Conservation (phyloP, 768 basidiomycete species). For the Pholiota microspora region DNA sequence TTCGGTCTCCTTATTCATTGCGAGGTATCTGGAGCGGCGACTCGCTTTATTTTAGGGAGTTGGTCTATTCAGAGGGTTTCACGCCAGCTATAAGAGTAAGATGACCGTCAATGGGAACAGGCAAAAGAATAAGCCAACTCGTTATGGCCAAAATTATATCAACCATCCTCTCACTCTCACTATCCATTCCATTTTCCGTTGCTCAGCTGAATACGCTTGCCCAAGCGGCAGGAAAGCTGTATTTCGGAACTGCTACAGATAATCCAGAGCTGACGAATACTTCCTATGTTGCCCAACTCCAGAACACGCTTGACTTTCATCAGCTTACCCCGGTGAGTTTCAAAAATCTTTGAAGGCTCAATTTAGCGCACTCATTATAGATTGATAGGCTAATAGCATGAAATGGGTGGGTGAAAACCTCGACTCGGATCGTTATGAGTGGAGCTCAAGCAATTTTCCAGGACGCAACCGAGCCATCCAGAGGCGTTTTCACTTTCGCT, state of each 20-base stretch:
- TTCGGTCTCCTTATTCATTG: background rate
- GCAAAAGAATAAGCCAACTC: background rate
- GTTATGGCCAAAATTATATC: constrained; percentile 13
- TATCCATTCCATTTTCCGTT: constrained; percentile 8
- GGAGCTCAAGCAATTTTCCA: too few relatives aligned
- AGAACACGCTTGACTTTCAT: constrained; percentile 38
- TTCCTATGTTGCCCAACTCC: constrained; percentile 38
- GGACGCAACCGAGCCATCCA: constrained; percentile 52
- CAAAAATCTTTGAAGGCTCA: background rate
- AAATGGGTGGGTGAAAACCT: constrained; percentile 43
- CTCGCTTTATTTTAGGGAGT: background rate
- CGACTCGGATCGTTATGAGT: too few relatives aligned
- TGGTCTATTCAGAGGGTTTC: background rate
- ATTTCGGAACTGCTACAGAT: constrained; percentile 24
- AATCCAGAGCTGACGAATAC: constrained; percentile 44
- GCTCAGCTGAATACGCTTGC: constrained; percentile 17
- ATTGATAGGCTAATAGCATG: constrained; percentile 42
- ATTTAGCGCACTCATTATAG: background rate
- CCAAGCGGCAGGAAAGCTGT: constrained; percentile 10
- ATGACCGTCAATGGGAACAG: background rate
- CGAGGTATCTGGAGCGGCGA: background rate
- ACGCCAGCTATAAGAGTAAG: constrained; percentile 8
- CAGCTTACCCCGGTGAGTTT: constrained; percentile 41
- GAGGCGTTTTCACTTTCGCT: constrained; percentile 44
- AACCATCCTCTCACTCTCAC: constrained; percentile 7